phyloP scores from a whole-genome alignment of 805 yeast genomes.

The Candida boleticola region DNA sequence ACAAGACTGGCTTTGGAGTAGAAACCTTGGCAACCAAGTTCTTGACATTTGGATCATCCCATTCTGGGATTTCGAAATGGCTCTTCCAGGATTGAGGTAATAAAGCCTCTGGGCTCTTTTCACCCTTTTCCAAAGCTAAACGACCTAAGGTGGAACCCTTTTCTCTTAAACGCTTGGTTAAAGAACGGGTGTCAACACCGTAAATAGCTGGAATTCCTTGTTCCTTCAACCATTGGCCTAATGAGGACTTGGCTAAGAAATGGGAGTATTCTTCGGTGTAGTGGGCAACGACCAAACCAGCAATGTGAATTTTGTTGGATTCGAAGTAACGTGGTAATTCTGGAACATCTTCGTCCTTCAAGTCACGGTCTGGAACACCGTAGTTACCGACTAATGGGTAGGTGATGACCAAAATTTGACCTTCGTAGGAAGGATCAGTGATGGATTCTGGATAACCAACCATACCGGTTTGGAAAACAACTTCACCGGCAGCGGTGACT shows the following conservation, averaged over 20 bases:
- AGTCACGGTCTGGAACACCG: conserved; percentile 91
- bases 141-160: conserved; percentile 93
- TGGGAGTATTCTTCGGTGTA: conserved; percentile 97
- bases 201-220: conserved; percentile 94
- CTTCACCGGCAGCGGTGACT: conserved; percentile 87
- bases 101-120: conserved; percentile 26
- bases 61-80: conserved; percentile 73
- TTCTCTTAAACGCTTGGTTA: conserved; percentile 90
- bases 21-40: conserved; percentile 94
- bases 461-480: conserved; percentile 99
- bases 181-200: conserved; percentile 95
- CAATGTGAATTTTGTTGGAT: conserved; percentile 87
- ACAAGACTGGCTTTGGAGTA: conserved; percentile 68
- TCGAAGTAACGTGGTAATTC: conserved; percentile 90
- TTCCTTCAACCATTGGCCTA: conserved; percentile 90
- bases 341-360: conserved; percentile 63
- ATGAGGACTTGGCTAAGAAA: conserved; percentile 85
- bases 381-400: conserved; percentile 97
- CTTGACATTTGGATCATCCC: conserved; percentile 89
- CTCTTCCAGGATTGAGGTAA: conserved; percentile 52
- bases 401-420: conserved; percentile 95
- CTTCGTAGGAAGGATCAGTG: conserved; percentile 97
- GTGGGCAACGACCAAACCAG: conserved; percentile 95
- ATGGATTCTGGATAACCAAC: conserved; percentile 98
- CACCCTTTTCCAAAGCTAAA: conserved; percentile 55